Evolutionary conservation across 148 eudicot species (phyloP), one percentile per base, ranked within the genome.

Genomic region (Vaccinium darrowii): DNA sequence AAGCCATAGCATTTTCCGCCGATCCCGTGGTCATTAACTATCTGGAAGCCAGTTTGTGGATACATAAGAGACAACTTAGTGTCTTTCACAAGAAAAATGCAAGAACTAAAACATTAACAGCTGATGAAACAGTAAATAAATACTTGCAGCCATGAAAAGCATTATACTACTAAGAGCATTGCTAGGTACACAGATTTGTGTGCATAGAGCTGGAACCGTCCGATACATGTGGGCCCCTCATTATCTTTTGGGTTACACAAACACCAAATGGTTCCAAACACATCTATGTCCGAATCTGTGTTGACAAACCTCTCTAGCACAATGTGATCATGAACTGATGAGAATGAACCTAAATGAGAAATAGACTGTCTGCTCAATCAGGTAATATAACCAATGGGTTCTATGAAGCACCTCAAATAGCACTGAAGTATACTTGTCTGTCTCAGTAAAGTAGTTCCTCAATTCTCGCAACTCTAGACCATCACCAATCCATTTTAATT

Each of bases 1-100:
- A 96, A 96, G 49, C 94, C 99, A 88, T 92, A 96, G 90, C 98
- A 94, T 85, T 90, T 92, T 78, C 98, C 97, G 73, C 99, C 98
- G 15, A 88, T 72, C 5, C 88, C 92, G 5, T 92, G 98, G 60
- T 92, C 99, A 87, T 92, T 94, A 56, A 91, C 87, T 85, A 96
- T 92, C 99, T 96, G 89, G 57, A 81, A 73, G 74, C 63, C 75
- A 23, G 27, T 86, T 84, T 47, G 10, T 51, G 25, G 75, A 78
- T 11, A 47, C 57, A 23, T 83, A 15, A 54, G 39, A 60, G 11
- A 3, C 0, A 75, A 13, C 57, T 57, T 39, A 47, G 39, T 16
- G 81, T 60, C 39, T 33, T 25, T 36, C 51, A 51, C 52, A 13
- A 67, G 27, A 18, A 6, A 62, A 56, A 51, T 25, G n/a, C 75